A percentile compares a stretch with the other conserved stretches of the same genome.
Conservation (phyloP, 805 yeast species). For the Candida krabiensis region DNA sequence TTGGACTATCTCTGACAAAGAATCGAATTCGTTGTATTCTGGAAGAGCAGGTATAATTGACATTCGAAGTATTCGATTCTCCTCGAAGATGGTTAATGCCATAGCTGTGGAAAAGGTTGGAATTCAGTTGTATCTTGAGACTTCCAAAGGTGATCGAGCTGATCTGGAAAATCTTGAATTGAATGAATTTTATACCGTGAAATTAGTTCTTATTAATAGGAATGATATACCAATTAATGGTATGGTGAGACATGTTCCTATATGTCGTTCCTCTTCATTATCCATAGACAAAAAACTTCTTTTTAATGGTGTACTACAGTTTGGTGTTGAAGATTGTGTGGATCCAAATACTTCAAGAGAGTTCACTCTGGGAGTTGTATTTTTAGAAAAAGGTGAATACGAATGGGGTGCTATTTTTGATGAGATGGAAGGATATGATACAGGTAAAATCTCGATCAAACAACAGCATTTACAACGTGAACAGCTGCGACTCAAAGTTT, state of each 20-base stretch:
- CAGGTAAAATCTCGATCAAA: slow-evolving; percentile 23
- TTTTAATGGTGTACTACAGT: slow-evolving; percentile 72
- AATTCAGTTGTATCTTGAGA: slow-evolving; percentile 36
- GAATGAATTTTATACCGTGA: slow-evolving; percentile 53
- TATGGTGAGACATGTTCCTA: slow-evolving; percentile 59
- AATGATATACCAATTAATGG: slow-evolving; percentile 47
- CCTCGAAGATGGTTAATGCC: slow-evolving; percentile 57
- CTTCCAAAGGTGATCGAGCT: slow-evolving; percentile 9
- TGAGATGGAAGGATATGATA: slow-evolving; percentile 32
- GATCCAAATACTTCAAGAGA: slow-evolving; percentile 41
- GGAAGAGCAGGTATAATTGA: slow-evolving; percentile 59
- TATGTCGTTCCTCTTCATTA: slow-evolving; percentile 29
- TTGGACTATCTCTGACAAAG: slow-evolving; percentile 50
- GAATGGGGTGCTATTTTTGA: slow-evolving; percentile 75
- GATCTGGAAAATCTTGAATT: slow-evolving; percentile 35
- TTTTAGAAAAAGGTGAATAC: slow-evolving; percentile 75
- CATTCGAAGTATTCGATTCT: slow-evolving; percentile 62
- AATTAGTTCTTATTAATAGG: slow-evolving; percentile 50
- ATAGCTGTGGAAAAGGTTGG: slow-evolving; percentile 50
- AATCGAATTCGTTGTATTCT: slow-evolving; percentile 28
- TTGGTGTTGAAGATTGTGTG: slow-evolving; percentile 43
- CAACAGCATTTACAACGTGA: slow-evolving; percentile 39
- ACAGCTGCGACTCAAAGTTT: slow-evolving; percentile 33
- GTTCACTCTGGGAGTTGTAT: slow-evolving; percentile 55
- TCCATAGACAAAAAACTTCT: slow-evolving; percentile 57